Base-by-base conservation (phyloP, 176 grass and related monocot genomes). In the Dendrocalamus sinicus region DNA sequence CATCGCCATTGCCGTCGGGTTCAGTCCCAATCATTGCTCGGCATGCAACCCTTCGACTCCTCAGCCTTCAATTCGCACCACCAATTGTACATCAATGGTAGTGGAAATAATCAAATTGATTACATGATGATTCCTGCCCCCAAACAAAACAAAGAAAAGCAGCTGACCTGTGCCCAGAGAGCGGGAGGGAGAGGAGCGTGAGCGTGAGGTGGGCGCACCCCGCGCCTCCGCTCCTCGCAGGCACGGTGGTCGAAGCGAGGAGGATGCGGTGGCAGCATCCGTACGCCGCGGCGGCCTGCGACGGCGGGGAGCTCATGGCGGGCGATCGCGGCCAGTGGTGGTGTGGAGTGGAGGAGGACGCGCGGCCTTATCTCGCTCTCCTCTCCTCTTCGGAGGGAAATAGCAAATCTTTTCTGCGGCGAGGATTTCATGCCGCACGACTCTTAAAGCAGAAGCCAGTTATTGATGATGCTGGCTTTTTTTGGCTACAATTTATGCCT, bases 21-120 rank as follows among this genome's bases (percentile, higher is more conserved):
- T 87, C 89, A 4, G 92, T 89, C 84, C 94, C 92, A 5, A 83
- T 82, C 90, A 52, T 76, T 15, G 89, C 90, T 57, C 67, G 88
- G 92, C 93, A 96, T 7, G 35, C 40, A 68, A 92, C 80, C 82
- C 68, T 84, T 69, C 69, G 80, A 15, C 62, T 76, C 72, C 43
- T 88, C 17, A 45, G 43, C 82, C 89, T 93, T 81, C 9, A n/a
- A 59, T 57, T 77, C 30, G 12, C 66, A 69, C 47, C 52, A 87
- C 12, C 13, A 81, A 20, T 46, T 15, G 15, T 32, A 19, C 35
- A 73, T 10, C 77, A 80, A 41, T 45, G 67, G 41, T 23, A 51
- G 4, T 28, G 43, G 51, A 48, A 59, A 9, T 5, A 59, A 26
- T 3, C 39, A 0, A 37, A 69, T 67, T 20, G 37, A 79, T 5